A percentile compares a stretch with the other conserved stretches of the same genome.
Conservation (phyloP, 805 yeast genomes). For the Candida coleopterorum region DNA sequence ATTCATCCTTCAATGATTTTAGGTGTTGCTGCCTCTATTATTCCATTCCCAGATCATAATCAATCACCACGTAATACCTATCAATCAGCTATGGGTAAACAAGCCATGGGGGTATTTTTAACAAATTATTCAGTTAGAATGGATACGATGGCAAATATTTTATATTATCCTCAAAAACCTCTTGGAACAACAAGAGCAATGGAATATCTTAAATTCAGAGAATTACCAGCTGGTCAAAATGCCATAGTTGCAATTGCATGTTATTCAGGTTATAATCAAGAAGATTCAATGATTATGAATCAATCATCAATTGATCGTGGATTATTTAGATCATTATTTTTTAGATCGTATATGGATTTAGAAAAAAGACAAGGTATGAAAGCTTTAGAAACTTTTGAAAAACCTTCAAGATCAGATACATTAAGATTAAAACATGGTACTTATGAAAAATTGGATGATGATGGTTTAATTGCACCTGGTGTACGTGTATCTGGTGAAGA, state of each 20-base stretch:
- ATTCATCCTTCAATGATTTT: conserved; percentile 98
- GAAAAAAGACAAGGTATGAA: conserved; percentile 98
- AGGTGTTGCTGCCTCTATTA: conserved; percentile 97
- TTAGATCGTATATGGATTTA: conserved; percentile 97
- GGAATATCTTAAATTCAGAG: conserved; percentile 97
- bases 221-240: conserved; percentile 97
- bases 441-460: conserved; percentile 96
- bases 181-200: conserved; percentile 96
- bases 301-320: conserved; percentile 97
- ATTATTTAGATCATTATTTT: conserved; percentile 89
- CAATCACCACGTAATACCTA: conserved; percentile 99
- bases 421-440: conserved; percentile 96
- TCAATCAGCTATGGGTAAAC: conserved; percentile 99
- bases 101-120: conserved; percentile 98
- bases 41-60: conserved; percentile 99
- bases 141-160: conserved; percentile 99
- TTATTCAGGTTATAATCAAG: conserved; percentile 98
- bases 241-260: conserved; percentile 98
- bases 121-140: conserved; percentile 94
- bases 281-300: conserved; percentile 99
- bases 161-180: conserved; percentile 97
- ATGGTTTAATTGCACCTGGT: conserved; percentile 97
- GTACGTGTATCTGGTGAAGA: conserved; percentile 98
- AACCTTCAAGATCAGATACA: conserved; percentile 92
- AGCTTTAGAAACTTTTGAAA: conserved; percentile 95